Percentiles rank a stretch among this genome's conserved stretches.
These are phyloP conservation scores for Diaporthe citriasiana DNA, from an alignment of 2,329 filamentous ascomycete species.

Conservation along the genomic window DNA sequence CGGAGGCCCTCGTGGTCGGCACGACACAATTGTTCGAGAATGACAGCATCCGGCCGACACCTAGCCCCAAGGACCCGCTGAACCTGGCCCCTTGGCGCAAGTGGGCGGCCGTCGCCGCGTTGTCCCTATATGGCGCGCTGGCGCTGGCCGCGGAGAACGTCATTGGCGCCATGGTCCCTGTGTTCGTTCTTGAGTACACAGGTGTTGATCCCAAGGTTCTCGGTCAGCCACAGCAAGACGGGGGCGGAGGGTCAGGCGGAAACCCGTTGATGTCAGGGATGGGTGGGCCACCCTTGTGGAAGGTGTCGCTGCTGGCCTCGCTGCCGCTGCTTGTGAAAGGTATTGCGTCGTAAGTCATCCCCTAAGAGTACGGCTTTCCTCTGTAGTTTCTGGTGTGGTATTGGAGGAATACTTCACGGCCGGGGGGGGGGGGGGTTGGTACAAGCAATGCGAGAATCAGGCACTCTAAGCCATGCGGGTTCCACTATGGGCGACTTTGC, in stretches of 20 bases:
- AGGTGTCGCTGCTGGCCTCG: slow-evolving; percentile 50
- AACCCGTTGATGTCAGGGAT: slow-evolving; percentile 46
- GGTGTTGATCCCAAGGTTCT: slow-evolving; percentile 51
- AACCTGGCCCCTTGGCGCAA: slow-evolving; percentile 44
- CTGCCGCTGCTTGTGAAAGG: slow-evolving; percentile 52
- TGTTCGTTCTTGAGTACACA: slow-evolving; percentile 54
- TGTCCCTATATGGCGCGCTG: slow-evolving; percentile 47
- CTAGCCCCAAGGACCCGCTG: slow-evolving; percentile 49
- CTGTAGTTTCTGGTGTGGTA: neutral
- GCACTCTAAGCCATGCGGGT: neutral
- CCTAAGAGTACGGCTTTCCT: neutral
- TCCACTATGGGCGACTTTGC: neutral
- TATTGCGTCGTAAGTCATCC: slow-evolving; percentile 44
- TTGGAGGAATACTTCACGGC: neutral
- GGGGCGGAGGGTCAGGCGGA: slow-evolving; percentile 41
- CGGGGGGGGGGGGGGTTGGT: too few species aligned
- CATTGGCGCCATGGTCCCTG: slow-evolving; percentile 51
- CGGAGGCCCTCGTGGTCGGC: slow-evolving; percentile 45
- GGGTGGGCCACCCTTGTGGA: slow-evolving; percentile 48
- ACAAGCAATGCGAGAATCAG: neutral
- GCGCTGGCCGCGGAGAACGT: slow-evolving; percentile 49
- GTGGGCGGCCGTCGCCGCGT: slow-evolving; percentile 41
- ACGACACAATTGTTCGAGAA: slow-evolving; percentile 47
- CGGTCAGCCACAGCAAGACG: slow-evolving; percentile 45
- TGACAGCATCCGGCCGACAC: slow-evolving; percentile 47